Base-by-base conservation (phyloP, 1,139 yeast species). In the Candida albicans region DNA sequence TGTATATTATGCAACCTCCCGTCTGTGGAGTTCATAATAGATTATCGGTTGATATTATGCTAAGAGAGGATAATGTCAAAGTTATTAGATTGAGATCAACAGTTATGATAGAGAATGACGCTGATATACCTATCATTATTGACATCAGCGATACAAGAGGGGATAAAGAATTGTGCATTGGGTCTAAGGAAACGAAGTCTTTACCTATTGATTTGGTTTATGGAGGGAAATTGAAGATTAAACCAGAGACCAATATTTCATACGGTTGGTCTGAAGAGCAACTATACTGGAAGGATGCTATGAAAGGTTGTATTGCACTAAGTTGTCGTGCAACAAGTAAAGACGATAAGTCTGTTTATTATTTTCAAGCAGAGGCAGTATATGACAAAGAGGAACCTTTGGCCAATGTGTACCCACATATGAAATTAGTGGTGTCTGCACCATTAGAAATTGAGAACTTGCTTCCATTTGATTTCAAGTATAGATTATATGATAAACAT, bases 401-500 rank as follows among this genome's bases (percentile, higher is more conserved):
- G 34, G 78, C 88, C 0, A 74, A 75, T 49, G 77, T 87, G 0
- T 95, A 89, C 55, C 99, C 99, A 0, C 95, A 88, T 56, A 77
- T 93, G 88, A 79, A 73, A 9, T 65, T 93, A 33, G 77, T 84
- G 1, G 68, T 95, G 18, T 83, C 95, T 0, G 91, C 99, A 0
- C 98, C 99, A 0, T 67, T 95, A 33, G 89, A 87, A 53, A 74
- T 95, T 49, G 91, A 87, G 54, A 95, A 95, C 54, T 68, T 89
- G 45, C 64, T 95, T 40, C 99, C 99, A 0, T 87, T 78, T 58
- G 96, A 89, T 53, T 67, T 91, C 41, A 73, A 79, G 18, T 90
- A 86, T 62, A 71, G 88, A 44, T 72, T 95, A 15, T 88, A 86
- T 59, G 95, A 89, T 58, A 87, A 88, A 56, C 81, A 80, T 18